Percentiles rank a stretch among this genome's conserved stretches.
Evolutionary conservation across 169 alveolate genomes (phyloP).

Genomic region (Plasmodium coatneyi): DNA sequence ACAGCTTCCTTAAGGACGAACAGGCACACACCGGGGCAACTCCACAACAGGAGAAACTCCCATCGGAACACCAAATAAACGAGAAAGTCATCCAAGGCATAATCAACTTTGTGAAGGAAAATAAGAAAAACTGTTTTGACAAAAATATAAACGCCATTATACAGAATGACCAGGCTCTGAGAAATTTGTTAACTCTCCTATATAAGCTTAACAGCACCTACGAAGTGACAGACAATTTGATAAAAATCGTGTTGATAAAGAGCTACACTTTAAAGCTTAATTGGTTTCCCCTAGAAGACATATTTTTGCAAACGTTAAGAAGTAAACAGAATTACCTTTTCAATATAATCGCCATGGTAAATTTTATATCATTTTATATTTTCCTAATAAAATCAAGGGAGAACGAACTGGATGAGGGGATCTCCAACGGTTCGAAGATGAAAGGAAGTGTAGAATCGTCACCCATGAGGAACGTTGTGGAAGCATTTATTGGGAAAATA

Average conservation of each 20-base stretch:
- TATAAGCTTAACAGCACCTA: constrained; percentile 4
- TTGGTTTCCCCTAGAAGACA: neutral
- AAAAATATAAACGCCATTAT: constrained; percentile 1
- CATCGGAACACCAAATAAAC: neutral
- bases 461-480: neutral
- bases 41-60: neutral
- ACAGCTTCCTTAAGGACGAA: constrained; percentile 7
- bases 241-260: constrained; percentile 29
- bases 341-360: constrained; percentile 13
- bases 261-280: constrained; percentile 2
- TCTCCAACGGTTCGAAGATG: neutral
- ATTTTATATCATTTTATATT: constrained; percentile 46
- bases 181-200: constrained; percentile 15
- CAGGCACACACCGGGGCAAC: neutral
- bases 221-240: constrained; percentile 41
- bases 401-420: constrained; percentile 17
- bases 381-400: constrained; percentile 29
- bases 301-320: neutral
- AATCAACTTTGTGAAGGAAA: constrained; percentile 38
- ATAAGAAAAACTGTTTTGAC: constrained; percentile 19
- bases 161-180: constrained; percentile 3
- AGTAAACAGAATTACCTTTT: constrained; percentile 24
- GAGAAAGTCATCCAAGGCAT: neutral
- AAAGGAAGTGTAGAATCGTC: neutral
- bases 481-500: neutral